Base-by-base conservation (phyloP, 2,329 filamentous ascomycete genomes). In the Botryosphaeria agaves region DNA sequence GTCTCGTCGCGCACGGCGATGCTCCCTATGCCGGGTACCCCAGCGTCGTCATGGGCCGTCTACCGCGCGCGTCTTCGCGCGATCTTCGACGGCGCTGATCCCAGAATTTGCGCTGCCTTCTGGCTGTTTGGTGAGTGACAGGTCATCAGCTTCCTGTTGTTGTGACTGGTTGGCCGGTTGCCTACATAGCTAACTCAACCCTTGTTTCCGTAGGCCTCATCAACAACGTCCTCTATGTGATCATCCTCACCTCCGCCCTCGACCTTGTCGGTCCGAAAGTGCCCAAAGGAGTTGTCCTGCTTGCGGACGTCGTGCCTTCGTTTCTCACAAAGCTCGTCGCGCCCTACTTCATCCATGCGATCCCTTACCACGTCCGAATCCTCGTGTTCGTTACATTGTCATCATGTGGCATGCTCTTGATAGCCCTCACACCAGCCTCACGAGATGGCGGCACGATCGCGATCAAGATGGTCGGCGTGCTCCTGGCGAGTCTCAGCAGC, bases 161-260 rank as follows among this genome's bases (percentile, higher is more conserved):
- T n/a, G n/a, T n/a, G n/a, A n/a, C n/a, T n/a, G n/a, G n/a, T n/a
- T n/a, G n/a, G n/a, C n/a, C n/a, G n/a, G n/a, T n/a, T n/a, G n/a
- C n/a, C n/a, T n/a, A n/a, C n/a, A n/a, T n/a, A n/a, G n/a, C n/a
- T n/a, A n/a, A n/a, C n/a, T n/a, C n/a, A n/a, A n/a, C n/a, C n/a
- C n/a, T n/a, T n/a, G n/a, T n/a, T n/a, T n/a, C n/a, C n/a, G n/a
- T 45, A 87, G 82, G 82, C 31, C 61, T 89, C 12, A 89, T 95
- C 51, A 95, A 98, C 57, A 95, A 95, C 59, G 82, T 95, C 42
- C 78, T 94, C 57, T 95, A 94, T 56, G 87, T 95, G 33, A 81
- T 95, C 52, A 89, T 95, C 49, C 77, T 98, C 45, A 91, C 84
- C 18, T 81, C 89, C 20, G 89, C 89, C 3, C 79, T 94, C 45